Percentiles rank a stretch among this genome's conserved stretches.
Evolutionary conservation across 1,284 basidiomycete genomes (phyloP).

Genomic region (Vanrija humicola): DNA sequence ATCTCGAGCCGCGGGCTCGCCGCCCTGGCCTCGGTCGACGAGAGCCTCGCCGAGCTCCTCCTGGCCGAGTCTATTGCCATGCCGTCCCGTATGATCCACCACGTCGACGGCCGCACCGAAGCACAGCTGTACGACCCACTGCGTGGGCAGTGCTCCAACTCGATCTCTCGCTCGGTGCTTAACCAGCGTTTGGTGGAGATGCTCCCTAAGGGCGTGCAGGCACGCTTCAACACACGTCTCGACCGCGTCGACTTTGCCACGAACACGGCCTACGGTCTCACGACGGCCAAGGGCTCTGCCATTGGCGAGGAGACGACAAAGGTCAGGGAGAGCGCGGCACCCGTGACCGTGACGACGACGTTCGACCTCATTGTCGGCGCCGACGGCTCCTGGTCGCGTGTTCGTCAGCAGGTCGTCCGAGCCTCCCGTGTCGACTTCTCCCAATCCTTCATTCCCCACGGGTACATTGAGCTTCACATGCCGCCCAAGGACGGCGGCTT

Average conservation of each 20-base stretch:
- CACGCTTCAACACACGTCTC: conserved; percentile 79
- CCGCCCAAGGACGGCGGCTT: conserved; percentile 67
- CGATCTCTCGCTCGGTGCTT: conserved; percentile 80
- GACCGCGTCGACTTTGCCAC: conserved; percentile 68
- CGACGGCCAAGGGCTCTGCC: not conserved
- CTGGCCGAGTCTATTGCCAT: conserved; percentile 83
- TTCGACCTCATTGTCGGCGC: conserved; percentile 86
- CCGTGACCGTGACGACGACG: conserved; percentile 2
- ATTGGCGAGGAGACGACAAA: conserved; percentile 12
- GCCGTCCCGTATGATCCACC: conserved; percentile 94
- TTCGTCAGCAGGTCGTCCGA: conserved; percentile 83
- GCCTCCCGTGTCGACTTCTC: conserved; percentile 85
- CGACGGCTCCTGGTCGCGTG: conserved; percentile 82
- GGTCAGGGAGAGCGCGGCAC: conserved; percentile 2
- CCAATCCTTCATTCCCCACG: conserved; percentile 90
- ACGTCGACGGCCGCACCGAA: conserved; percentile 61
- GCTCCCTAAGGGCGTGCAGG: conserved; percentile 58
- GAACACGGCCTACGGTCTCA: conserved; percentile 32
- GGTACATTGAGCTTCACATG: conserved; percentile 95
- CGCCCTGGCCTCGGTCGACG: conserved; percentile 75
- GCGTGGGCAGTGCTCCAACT: conserved; percentile 88
- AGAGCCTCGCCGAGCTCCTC: conserved; percentile 68
- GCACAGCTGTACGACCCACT: conserved; percentile 79
- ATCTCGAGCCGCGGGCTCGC: conserved; percentile 89
- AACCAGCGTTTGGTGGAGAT: conserved; percentile 75